Conservation (phyloP, 176 grass and related monocot species). For the Musa itinerans region DNA sequence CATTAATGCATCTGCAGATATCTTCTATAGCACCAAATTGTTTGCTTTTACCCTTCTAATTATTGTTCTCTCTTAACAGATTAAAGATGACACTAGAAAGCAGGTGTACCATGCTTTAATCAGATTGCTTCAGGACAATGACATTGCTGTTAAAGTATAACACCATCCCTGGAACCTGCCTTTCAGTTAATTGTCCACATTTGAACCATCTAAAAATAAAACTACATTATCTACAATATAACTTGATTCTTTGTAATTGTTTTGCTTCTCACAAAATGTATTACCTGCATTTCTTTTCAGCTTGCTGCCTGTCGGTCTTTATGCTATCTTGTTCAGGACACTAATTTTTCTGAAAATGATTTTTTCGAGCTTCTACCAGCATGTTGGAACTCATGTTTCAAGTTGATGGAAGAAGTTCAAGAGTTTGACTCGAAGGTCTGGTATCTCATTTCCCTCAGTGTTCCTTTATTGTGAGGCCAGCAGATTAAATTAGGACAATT, state of each 20-base stretch:
- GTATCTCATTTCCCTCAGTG: not conserved
- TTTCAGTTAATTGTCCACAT: not conserved
- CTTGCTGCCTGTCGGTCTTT: slow-evolving; percentile 89
- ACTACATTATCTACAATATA: not conserved
- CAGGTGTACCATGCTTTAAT: slow-evolving; percentile 83
- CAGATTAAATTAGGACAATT: too few relatives aligned
- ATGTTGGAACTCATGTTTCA: slow-evolving; percentile 96
- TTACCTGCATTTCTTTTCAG: slow-evolving; percentile 47
- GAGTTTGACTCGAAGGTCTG: slow-evolving; percentile 99
- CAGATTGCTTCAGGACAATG: slow-evolving; percentile 77
- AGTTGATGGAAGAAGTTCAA: slow-evolving; percentile 83
- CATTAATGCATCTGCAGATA: not conserved
- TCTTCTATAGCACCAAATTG: slow-evolving; percentile 6
- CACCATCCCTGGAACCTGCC: slow-evolving; percentile 19
- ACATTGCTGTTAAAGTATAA: slow-evolving; percentile 76
- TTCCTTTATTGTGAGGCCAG: not conserved
- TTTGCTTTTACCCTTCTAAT: slow-evolving; percentile 25
- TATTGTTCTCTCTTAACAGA: slow-evolving; percentile 40
- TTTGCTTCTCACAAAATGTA: slow-evolving; percentile 30
- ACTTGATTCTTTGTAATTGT: slow-evolving; percentile 7
- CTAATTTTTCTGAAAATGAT: slow-evolving; percentile 86
- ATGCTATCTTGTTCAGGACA: slow-evolving; percentile 97
- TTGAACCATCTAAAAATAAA: too few relatives aligned
- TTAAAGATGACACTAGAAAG: slow-evolving; percentile 87
- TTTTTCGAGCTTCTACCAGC: slow-evolving; percentile 84